phyloP scores from a whole-genome alignment of 192 early-diverging fungal species.

The Coemansia sp. region DNA sequence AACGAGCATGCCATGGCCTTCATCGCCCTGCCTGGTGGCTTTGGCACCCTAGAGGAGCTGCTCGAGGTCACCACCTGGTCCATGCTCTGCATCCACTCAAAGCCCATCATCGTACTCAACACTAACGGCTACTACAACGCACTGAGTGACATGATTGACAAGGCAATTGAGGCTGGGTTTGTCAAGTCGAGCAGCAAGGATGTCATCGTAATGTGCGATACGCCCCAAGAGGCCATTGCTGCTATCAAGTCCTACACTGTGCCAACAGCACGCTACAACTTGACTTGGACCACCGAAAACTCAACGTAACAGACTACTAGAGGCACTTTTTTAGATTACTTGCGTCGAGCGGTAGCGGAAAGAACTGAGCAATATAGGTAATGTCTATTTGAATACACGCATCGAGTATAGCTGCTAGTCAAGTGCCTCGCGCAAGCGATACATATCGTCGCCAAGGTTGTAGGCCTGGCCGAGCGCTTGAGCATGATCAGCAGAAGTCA shows the following conservation, averaged over 20 bases:
- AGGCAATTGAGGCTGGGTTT: constrained; percentile 65
- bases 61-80: constrained; percentile 80
- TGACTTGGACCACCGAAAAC: constrained; percentile 52
- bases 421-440: constrained; percentile 6
- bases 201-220: constrained; percentile 60
- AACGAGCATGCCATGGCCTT: constrained; percentile 68
- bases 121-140: constrained; percentile 73
- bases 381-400: not conserved
- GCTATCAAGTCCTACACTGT: constrained; percentile 56
- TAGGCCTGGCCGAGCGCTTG: constrained; percentile 37
- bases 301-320: not conserved
- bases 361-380: not conserved
- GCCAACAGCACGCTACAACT: constrained; percentile 48
- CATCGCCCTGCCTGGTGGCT: constrained; percentile 83
- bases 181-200: constrained; percentile 50
- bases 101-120: constrained; percentile 79
- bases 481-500: constrained; percentile 18
- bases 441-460: constrained; percentile 32
- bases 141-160: constrained; percentile 63
- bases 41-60: constrained; percentile 85
- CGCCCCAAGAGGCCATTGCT: constrained; percentile 58
- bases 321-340: not conserved
- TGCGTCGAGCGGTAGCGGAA: not conserved
- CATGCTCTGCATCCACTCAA: constrained; percentile 74
- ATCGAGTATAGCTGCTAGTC: constrained; percentile 4